Evolutionary conservation across 2,329 filamentous ascomycete species (phyloP).

Genomic region (Aspergillus glaucus): DNA sequence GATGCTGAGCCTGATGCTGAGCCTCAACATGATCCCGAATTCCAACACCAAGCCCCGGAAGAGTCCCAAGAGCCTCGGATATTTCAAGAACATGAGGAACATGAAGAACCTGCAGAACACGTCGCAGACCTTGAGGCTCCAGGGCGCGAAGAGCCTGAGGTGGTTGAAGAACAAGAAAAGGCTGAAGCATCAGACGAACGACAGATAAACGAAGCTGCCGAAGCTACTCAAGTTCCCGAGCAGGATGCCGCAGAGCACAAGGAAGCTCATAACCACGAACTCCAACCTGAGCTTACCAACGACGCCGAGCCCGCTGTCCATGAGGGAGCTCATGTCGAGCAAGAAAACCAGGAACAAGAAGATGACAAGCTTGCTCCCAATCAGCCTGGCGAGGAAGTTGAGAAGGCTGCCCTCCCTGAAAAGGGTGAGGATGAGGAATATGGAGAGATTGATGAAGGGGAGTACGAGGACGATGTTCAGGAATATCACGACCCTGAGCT

Average conservation of each 20-base stretch:
- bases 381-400: background rate
- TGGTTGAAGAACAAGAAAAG: background rate
- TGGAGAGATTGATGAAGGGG: constrained; percentile 6
- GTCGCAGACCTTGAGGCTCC: constrained; percentile 6
- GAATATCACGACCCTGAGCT: constrained; percentile 7
- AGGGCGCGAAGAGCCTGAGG: background rate
- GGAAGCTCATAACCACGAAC: background rate
- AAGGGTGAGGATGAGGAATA: constrained; percentile 6
- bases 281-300: background rate
- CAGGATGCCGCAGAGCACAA: background rate
- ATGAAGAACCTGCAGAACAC: background rate
- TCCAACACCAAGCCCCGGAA: constrained; percentile 11
- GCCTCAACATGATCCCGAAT: constrained; percentile 4
- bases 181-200: background rate
- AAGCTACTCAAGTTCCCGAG: background rate
- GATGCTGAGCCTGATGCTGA: constrained; percentile 7
- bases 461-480: constrained; percentile 5
- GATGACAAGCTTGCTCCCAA: background rate
- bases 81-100: background rate
- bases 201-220: background rate
- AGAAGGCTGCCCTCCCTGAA: background rate
- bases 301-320: background rate
- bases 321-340: background rate
- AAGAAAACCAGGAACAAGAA: background rate
- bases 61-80: constrained; percentile 12